Evolutionary conservation across 2,329 filamentous ascomycete species (phyloP), one percentile per base, ranked within the genome.

Genomic region (Aspergillus intermedius): DNA sequence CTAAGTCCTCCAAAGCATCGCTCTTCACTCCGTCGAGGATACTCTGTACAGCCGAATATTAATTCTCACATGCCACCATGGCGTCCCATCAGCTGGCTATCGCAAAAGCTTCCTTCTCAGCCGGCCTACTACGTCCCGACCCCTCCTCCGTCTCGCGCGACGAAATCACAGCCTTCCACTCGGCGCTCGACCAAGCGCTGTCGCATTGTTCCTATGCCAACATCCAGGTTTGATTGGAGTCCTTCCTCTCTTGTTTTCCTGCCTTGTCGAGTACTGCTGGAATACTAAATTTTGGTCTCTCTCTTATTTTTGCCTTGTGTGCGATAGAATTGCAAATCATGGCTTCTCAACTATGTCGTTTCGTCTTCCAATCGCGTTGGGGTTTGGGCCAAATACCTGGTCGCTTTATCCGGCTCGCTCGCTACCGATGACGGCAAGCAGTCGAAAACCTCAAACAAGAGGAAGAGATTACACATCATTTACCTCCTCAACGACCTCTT

Each of bases 271-370:
- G 46, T 49, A 42, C 57, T 52, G 49, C 54, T 52, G 53, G 54
- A 57, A 58, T 67, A 64, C 69, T 71, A 71, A 71, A 69, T 51
- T 45, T 54, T 55, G 42, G 39, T 51, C 39, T 45, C 48, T 12
- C 19, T 40, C 17, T 19, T 40, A 15, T 12, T 45, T 53, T 55
- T 42, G 41, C 52, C 42, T 45, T 49, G 40, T 50, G 45, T 54
- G 56, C 49, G 60, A 52, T 81, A 95, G 90, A 87, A 82, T 77
- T 91, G 87, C 79, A 95, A 91, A 79, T 77, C 80, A 71, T 95
- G 88, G 88, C 84, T 91, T 61, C 71, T 90, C 64, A 78, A 79
- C 60, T 81, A 89, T 73, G 75, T 91, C 64, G 76, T 81, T 59
- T 77, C 78, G 49, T 93, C 88, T 51, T 67, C 79, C 49, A 74